These are phyloP conservation scores for Hygrophorus russula DNA, from an alignment of 768 basidiomycete species.

Conservation along the genomic window DNA sequence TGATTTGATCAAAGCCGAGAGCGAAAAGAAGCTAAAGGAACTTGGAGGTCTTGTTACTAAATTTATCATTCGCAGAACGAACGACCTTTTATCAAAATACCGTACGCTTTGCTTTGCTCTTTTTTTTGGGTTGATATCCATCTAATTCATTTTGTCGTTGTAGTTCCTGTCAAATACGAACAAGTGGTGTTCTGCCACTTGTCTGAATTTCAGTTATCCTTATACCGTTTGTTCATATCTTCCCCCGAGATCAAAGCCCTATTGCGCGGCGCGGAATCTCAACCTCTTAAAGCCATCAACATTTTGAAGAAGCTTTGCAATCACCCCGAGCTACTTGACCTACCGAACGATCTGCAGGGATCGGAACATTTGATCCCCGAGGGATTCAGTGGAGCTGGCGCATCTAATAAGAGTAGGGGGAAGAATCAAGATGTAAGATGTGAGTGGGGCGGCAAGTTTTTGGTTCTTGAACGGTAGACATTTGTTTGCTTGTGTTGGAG, in stretches of 20 bases:
- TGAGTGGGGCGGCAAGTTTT: conserved; percentile 86
- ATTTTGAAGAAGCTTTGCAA: conserved; percentile 93
- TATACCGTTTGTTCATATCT: conserved; percentile 85
- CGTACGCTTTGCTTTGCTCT: conserved; percentile 36
- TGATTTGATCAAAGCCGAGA: conserved; percentile 62
- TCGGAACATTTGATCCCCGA: conserved; percentile 75
- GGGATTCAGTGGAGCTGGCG: conserved; percentile 57
- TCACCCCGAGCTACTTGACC: conserved; percentile 81
- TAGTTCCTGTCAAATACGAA: conserved; percentile 98
- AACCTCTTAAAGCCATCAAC: conserved; percentile 94
- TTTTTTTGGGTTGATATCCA: neutral
- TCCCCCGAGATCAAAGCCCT: conserved; percentile 89
- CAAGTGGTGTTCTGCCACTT: conserved; percentile 91
- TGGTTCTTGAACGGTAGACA: conserved; percentile 79
- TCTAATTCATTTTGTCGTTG: neutral
- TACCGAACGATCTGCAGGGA: conserved; percentile 77
- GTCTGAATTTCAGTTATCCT: conserved; percentile 70
- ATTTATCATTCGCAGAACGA: conserved; percentile 92
- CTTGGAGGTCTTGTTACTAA: conserved; percentile 79
- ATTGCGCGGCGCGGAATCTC: conserved; percentile 77
- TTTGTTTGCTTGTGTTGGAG: neutral
- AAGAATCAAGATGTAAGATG: conserved; percentile 48
- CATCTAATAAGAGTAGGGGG: conserved; percentile 28
- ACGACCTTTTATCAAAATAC: conserved; percentile 91
- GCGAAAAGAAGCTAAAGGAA: conserved; percentile 87